Evolutionary conservation across 495 filamentous ascomycete species (phyloP), one percentile per base, ranked within the genome.

Genomic region (Tuber indicum): DNA sequence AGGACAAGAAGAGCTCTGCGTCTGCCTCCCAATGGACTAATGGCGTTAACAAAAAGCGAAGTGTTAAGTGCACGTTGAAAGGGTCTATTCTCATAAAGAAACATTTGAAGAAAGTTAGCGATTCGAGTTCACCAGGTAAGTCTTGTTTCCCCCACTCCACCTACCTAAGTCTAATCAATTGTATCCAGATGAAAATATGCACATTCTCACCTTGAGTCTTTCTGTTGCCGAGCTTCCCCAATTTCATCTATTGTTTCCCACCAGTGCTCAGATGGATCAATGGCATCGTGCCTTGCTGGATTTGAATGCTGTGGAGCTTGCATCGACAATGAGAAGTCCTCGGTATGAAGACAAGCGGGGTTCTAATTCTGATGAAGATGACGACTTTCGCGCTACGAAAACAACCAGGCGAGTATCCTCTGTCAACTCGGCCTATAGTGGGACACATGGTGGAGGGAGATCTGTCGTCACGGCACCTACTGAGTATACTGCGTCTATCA

Each of bases 61-160:
- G 88, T 10, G 90, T 88, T 5, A 90, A 93, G 74, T 97, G 91
- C 85, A 97, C 94, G 10, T 86, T 99, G 47, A 99, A 99, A 85
- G 96, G 96, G 12, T 98, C 96, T 3, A 99, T 99, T 75, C 87
- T 98, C 73, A 99, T 99, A 84, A 98, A 97, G 87, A 98, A 97
- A 86, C 96, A 99, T 84, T 87, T 99, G 62, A 96, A 96, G 83
- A 92, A 93, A 78, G 92, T 98, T 71, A 86, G 85, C 58, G 94
- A 98, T 80, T 90, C 87, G 21, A 85, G 86, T 73, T 73, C 75
- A 42, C 82, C 86, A 74, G 88, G 89, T 89, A 86, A 66, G 82
- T 75, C 74, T 47, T 49, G 19, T 72, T 75, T 70, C 43, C 75
- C 41, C 46, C 41, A 32, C 10, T 58, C 66, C 46, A 14, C 69